Evolutionary conservation across 1,284 basidiomycete genomes (phyloP).

Genomic region (Takashimella koratensis): DNA sequence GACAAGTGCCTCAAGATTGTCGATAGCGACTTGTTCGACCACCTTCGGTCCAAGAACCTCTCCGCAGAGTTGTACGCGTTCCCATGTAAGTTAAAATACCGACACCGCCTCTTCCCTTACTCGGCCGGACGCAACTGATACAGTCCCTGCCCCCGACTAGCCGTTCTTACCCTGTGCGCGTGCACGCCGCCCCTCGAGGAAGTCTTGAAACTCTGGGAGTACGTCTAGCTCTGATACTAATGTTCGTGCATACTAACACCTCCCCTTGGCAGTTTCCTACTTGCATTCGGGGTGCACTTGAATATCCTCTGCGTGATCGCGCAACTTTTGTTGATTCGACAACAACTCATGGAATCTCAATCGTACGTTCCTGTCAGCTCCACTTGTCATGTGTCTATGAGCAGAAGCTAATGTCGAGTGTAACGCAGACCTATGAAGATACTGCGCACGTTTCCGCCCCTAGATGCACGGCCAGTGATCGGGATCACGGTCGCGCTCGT

Average conservation of each 20-base stretch:
- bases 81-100: conserved; percentile 67
- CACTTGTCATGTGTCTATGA: too few species aligned
- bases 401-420: neutral
- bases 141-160: conserved; percentile 50
- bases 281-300: conserved; percentile 92
- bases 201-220: conserved; percentile 90
- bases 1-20: conserved; percentile 87
- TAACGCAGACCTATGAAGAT: conserved; percentile 89
- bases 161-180: conserved; percentile 89
- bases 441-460: conserved; percentile 86
- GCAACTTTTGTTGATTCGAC: conserved; percentile 82
- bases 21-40: conserved; percentile 75
- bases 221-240: too few species aligned
- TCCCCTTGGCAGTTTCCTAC: conserved; percentile 61
- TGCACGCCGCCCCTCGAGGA: conserved; percentile 94
- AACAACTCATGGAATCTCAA: conserved; percentile 76
- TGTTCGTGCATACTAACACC: neutral
- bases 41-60: conserved; percentile 85
- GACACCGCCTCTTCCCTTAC: conserved; percentile 1
- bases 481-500: conserved; percentile 90
- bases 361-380: conserved; percentile 68
- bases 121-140: neutral
- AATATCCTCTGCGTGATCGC: conserved; percentile 96
- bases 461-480: conserved; percentile 82
- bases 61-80: conserved; percentile 98